A percentile compares a stretch with the other conserved stretches of the same genome.
Conservation (phyloP, 2,329 filamentous ascomycete genomes). For the Paramyrothecium roridum region DNA sequence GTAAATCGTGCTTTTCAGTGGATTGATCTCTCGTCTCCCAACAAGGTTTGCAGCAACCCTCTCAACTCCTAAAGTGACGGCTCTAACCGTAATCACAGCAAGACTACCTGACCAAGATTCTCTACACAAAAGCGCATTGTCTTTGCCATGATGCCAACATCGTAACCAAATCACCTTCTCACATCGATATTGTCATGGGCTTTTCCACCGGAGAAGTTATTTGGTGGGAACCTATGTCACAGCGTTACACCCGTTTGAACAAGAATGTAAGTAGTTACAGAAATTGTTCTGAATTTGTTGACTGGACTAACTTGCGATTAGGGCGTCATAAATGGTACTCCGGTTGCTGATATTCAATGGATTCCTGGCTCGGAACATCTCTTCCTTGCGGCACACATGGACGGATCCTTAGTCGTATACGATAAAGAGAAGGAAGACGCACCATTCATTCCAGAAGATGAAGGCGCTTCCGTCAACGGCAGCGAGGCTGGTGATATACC, state of each 20-base stretch:
- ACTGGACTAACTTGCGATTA: constrained; percentile 23
- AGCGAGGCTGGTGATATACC: constrained; percentile 31
- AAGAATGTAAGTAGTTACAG: constrained; percentile 70
- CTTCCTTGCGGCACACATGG: constrained; percentile 88
- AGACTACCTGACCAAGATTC: constrained; percentile 90
- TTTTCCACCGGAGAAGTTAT: constrained; percentile 97
- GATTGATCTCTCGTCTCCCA: constrained; percentile 79
- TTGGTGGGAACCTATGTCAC: constrained; percentile 96
- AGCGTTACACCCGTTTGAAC: constrained; percentile 92
- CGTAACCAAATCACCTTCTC: constrained; percentile 71
- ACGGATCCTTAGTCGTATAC: constrained; percentile 88
- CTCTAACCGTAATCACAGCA: constrained; percentile 47
- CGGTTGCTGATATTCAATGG: constrained; percentile 87
- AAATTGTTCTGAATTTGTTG: background rate
- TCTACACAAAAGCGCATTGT: constrained; percentile 95
- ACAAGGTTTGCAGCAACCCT: constrained; percentile 48
- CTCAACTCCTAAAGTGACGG: background rate
- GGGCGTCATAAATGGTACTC: constrained; percentile 83
- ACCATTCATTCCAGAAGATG: constrained; percentile 69
- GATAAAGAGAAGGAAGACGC: constrained; percentile 96
- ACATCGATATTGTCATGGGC: constrained; percentile 90
- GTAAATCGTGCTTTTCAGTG: constrained; percentile 95
- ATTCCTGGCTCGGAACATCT: constrained; percentile 90
- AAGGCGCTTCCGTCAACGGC: constrained; percentile 65
- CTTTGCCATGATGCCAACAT: constrained; percentile 91